Conservation (phyloP, 176 grass and related monocot genomes). For the Eleusine indica region DNA sequence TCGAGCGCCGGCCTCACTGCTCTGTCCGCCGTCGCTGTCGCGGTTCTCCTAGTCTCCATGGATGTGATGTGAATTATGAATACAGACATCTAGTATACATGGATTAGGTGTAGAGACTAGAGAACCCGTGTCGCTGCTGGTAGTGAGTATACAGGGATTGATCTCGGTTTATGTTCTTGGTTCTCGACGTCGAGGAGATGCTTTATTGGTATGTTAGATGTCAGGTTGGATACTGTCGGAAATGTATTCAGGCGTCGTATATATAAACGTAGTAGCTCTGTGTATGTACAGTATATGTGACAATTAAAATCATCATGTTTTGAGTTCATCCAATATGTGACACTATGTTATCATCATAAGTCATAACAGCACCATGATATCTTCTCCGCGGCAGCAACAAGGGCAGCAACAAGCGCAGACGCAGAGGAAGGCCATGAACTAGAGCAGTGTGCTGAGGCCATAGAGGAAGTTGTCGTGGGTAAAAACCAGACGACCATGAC, state of each 20-base stretch:
- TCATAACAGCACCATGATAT: too few species aligned
- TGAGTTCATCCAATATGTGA: too few species aligned
- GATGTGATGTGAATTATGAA: conserved; percentile 31
- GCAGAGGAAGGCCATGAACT: conserved; percentile 57
- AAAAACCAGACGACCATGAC: too few species aligned
- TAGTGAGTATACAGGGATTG: conserved; percentile 6
- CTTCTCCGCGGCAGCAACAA: too few species aligned
- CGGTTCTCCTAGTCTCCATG: conserved; percentile 3
- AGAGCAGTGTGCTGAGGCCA: conserved; percentile 47
- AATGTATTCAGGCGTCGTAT: conserved; percentile 2
- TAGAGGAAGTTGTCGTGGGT: too few species aligned
- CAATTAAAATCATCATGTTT: too few species aligned
- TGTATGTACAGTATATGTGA: not conserved
- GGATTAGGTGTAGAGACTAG: conserved; percentile 12
- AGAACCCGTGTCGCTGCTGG: not conserved
- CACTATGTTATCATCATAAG: too few species aligned
- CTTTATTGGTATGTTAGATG: conserved; percentile 17
- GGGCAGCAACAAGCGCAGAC: too few species aligned
- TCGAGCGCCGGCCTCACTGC: conserved; percentile 6
- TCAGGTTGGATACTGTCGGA: not conserved
- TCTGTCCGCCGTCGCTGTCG: not conserved
- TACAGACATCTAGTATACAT: not conserved
- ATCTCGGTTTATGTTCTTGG: not conserved
- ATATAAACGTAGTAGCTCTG: not conserved
- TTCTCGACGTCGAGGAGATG: not conserved